Evolutionary conservation across 2,329 filamentous ascomycete genomes (phyloP).

Genomic region (Ophiostoma quercus): DNA sequence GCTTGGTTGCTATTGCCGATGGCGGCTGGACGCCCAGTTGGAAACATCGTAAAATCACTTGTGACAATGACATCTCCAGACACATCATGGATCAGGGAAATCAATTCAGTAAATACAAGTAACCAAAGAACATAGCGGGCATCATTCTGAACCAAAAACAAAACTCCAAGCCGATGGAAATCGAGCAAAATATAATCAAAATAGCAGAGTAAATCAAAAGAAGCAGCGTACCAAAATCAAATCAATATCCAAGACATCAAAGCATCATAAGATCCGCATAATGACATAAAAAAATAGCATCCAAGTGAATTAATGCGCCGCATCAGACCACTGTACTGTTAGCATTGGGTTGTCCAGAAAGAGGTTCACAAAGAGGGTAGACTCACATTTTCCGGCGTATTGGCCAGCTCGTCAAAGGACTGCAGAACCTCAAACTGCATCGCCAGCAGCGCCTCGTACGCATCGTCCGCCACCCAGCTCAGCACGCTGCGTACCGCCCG

Average conservation of each 20-base stretch:
- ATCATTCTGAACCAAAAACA: background rate
- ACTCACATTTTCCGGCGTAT: conserved; percentile 52
- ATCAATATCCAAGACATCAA: background rate
- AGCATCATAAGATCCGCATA: background rate
- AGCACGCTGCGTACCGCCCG: conserved; percentile 68
- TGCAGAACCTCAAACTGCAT: conserved; percentile 79
- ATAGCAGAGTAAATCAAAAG: background rate
- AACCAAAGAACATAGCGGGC: background rate
- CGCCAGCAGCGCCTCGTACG: conserved; percentile 64
- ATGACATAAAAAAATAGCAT: background rate
- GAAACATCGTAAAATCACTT: no score
- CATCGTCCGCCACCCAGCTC: conserved; percentile 73
- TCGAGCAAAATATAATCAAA: background rate
- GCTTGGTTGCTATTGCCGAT: background rate
- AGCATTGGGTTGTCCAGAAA: background rate
- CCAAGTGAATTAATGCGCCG: conserved; percentile 8
- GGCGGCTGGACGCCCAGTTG: background rate
- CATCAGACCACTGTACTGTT: conserved; percentile 23
- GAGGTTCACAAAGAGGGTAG: background rate
- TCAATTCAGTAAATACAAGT: background rate
- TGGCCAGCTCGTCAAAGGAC: conserved; percentile 75
- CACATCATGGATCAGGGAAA: background rate
- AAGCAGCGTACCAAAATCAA: background rate
- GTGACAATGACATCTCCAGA: no score
- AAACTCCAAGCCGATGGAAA: background rate